Base-by-base conservation (phyloP, 1,139 yeast genomes). In the Diutina pseudorugosa region DNA sequence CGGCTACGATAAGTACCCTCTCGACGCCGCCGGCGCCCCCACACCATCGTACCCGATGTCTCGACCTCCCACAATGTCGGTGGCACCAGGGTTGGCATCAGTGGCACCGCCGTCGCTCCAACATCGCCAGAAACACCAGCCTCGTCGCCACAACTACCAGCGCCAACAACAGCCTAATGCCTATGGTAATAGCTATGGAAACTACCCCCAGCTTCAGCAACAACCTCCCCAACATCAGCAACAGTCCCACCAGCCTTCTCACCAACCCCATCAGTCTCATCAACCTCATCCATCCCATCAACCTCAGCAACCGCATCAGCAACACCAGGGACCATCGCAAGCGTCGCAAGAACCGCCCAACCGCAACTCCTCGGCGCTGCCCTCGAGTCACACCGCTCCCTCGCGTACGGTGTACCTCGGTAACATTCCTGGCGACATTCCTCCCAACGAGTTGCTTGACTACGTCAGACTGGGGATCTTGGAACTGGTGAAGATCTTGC, bases 381-480 rank as follows among this genome's bases (percentile, higher is more conserved):
- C 45, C 6, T 21, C 51, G 5, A 4, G 45, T 12, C 47, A 21
- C 40, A 70, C 72, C 27, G 85, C 85, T 1, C 89, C 90, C 33
- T 82, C 89, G 19, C 78, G 97, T 64, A 89, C 98, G 0, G 95
- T 93, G 7, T 89, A 90, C 64, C 72, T 93, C 60, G 97, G 97
- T 12, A 90, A 89, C 63, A 78, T 93, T 48, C 97, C 98, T 0
- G 69, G 76, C n/a, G 88, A 85, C 57, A 76, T 90, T 54, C 80
- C 90, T 30, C 82, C 94, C 3, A 83, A 85, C 61, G 96, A 89
- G 61, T 70, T 93, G 53, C 74, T 93, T 62, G 93, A 89, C 64
- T 93, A 88, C 64, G 96, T 93, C 33, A 80, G 95, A 59, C 85
- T 95, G 33, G 98, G 98, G 23, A 83, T 90, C 20, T 81, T 93